Evolutionary conservation across 2,329 filamentous ascomycete genomes (phyloP), one percentile per base, ranked within the genome.

Genomic region (Cladosporium sp.): DNA sequence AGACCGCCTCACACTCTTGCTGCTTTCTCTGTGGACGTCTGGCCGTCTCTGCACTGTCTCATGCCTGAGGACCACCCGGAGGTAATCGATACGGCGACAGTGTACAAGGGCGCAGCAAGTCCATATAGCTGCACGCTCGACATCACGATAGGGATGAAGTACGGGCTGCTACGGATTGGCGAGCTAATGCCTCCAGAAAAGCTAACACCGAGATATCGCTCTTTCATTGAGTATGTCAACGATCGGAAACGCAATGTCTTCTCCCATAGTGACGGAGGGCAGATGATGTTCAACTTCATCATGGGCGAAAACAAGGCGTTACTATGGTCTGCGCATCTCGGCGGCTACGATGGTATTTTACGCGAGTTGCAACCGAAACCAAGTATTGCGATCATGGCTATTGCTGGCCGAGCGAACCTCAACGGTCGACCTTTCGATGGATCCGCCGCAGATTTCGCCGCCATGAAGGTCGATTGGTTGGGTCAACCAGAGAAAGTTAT

Each of bases 221-320:
- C 44, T 10, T 48, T 48, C 24, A 24, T 48, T 5, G 25, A 48
- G 24, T 48, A 48, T n/a, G 25, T 48, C 7, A 28, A 20, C 8
- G 25, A 28, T 13, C 44, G 24, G 4, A 28, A 25, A 19, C 44
- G 44, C 3, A 15, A 48, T 3, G 24, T 25, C n/a, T 32, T 48
- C 24, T 48, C 44, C 3, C 44, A 48, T 20, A 32, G 24, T 25
- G 44, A 48, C 17, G 44, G 44, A 17, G 44, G 44, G 3, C 44
- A 48, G 44, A n/a, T 48, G n/a, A 48, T 48, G 25, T 48, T 48
- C 44, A 48, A 48, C 28, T 32, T 48, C n/a, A 19, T 48, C 12
- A 25, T 48, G 44, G 44, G 28, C 10, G 25, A 48, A 10, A 13
- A 48, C 15, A 48, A 48, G n/a, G 25, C 44, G 28, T 17, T 48